These are phyloP conservation scores for Physcia stellaris DNA, from an alignment of 495 filamentous ascomycete genomes.

Conservation along the genomic window DNA sequence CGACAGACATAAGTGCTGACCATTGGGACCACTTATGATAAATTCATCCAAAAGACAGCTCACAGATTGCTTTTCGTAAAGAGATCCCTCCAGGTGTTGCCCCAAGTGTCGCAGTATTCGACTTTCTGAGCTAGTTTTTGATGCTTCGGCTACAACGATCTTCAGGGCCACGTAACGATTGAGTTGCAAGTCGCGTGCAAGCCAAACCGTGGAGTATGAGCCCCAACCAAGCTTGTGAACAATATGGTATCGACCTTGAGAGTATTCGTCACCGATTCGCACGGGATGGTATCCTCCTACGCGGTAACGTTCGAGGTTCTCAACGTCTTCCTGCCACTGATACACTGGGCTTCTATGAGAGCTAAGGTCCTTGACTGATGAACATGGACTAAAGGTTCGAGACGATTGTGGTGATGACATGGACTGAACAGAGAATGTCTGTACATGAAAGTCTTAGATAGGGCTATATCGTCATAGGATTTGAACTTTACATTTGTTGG, in stretches of 20 bases:
- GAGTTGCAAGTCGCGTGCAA: conserved; percentile 17
- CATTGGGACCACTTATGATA: conserved; percentile 19
- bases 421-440: too few species aligned
- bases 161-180: conserved; percentile 23
- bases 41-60: conserved; percentile 18
- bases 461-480: too few species aligned
- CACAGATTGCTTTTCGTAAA: too few species aligned
- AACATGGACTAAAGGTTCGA: too few species aligned
- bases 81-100: background rate
- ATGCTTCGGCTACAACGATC: conserved; percentile 18
- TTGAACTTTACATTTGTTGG: too few species aligned
- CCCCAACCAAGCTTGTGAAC: conserved; percentile 25
- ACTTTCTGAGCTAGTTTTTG: conserved; percentile 1
- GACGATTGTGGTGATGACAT: too few species aligned
- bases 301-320: too few species aligned
- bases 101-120: background rate
- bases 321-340: too few species aligned
- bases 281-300: too few species aligned
- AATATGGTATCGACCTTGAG: conserved; percentile 3
- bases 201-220: conserved; percentile 23
- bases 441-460: too few species aligned
- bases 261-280: background rate
- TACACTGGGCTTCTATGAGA: too few species aligned
- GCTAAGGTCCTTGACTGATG: too few species aligned
- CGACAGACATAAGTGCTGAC: conserved; percentile 21